Percentiles rank a stretch among this genome's conserved stretches.
Conservation (phyloP, 2,329 filamentous ascomycete genomes). For the Lasiodiplodia sp. region DNA sequence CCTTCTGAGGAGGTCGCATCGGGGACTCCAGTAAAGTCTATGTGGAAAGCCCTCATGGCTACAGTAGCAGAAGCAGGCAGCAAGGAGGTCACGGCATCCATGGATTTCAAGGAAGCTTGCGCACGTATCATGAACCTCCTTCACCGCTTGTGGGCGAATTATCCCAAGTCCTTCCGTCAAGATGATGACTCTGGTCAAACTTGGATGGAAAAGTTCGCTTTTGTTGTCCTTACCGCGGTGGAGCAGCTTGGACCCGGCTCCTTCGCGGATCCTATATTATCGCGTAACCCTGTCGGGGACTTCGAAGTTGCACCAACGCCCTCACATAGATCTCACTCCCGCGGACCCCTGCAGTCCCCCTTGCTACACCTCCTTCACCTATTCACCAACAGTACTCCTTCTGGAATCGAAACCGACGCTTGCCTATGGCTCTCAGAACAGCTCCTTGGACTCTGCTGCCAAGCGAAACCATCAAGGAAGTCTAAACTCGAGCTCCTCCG, state of each 20-base stretch:
- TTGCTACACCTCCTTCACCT: constrained; percentile 71
- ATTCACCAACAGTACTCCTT: constrained; percentile 55
- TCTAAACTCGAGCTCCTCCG: constrained; percentile 48
- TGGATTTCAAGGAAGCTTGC: constrained; percentile 82
- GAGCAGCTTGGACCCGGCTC: constrained; percentile 57
- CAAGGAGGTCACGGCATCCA: constrained; percentile 89
- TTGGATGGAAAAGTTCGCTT: constrained; percentile 59
- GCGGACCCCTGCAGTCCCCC: constrained; percentile 63
- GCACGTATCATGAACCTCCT: constrained; percentile 74
- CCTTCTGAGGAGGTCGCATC: not conserved
- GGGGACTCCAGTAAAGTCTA: constrained; percentile 40
- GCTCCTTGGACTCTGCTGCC: constrained; percentile 11
- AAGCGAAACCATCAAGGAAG: constrained; percentile 30
- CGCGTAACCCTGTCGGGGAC: constrained; percentile 62
- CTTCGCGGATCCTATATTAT: constrained; percentile 59
- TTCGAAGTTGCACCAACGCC: constrained; percentile 72
- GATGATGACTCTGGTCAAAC: constrained; percentile 46
- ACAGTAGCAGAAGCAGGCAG: constrained; percentile 72
- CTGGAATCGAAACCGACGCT: not conserved
- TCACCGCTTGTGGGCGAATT: constrained; percentile 70
- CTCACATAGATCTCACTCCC: constrained; percentile 62
- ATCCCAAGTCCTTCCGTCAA: constrained; percentile 47
- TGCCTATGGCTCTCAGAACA: constrained; percentile 11
- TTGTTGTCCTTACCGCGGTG: constrained; percentile 60
- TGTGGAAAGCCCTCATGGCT: constrained; percentile 69